Evolutionary conservation across 176 grass and related monocot species (phyloP).

Genomic region (Raddia guianensis): DNA sequence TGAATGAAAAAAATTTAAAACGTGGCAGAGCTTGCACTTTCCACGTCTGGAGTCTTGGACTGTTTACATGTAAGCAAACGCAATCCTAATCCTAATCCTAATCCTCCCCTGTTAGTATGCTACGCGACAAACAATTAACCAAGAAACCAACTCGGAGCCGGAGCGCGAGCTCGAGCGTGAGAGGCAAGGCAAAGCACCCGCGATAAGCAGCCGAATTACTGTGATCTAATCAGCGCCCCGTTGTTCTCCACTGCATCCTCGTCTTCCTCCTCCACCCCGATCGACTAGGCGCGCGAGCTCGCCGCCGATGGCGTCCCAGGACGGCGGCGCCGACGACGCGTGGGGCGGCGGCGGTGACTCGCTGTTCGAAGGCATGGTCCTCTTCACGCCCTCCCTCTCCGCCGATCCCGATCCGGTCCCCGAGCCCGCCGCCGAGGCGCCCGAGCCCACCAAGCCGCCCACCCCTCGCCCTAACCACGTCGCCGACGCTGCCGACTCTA

Average conservation of each 20-base stretch:
- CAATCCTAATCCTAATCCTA: too few relatives aligned
- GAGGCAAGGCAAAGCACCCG: too few relatives aligned
- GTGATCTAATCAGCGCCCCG: slow-evolving; percentile 1
- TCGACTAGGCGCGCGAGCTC: not conserved
- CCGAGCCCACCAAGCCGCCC: slow-evolving; percentile 17
- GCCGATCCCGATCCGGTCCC: slow-evolving; percentile 30
- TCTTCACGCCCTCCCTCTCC: slow-evolving; percentile 59
- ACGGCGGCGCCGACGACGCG: slow-evolving; percentile 23
- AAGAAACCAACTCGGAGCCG: not conserved
- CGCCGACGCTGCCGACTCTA: not conserved
- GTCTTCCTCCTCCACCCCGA: slow-evolving; percentile 2
- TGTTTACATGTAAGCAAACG: not conserved
- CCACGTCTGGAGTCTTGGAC: not conserved
- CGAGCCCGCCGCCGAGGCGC: slow-evolving; percentile 21
- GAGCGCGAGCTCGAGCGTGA: too few relatives aligned
- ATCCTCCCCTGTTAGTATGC: too few relatives aligned
- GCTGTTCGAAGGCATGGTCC: slow-evolving; percentile 96
- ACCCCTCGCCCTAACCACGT: slow-evolving; percentile 13
- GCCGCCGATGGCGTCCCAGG: slow-evolving; percentile 56
- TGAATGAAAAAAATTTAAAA: too few relatives aligned
- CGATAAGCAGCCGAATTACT: too few relatives aligned
- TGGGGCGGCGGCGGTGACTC: slow-evolving; percentile 56
- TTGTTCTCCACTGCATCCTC: not conserved
- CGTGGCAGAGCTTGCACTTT: not conserved
- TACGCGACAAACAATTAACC: slow-evolving; percentile 15